Evolutionary conservation across 345 rosid genomes (phyloP).

Genomic region (Kernera saxatilis): DNA sequence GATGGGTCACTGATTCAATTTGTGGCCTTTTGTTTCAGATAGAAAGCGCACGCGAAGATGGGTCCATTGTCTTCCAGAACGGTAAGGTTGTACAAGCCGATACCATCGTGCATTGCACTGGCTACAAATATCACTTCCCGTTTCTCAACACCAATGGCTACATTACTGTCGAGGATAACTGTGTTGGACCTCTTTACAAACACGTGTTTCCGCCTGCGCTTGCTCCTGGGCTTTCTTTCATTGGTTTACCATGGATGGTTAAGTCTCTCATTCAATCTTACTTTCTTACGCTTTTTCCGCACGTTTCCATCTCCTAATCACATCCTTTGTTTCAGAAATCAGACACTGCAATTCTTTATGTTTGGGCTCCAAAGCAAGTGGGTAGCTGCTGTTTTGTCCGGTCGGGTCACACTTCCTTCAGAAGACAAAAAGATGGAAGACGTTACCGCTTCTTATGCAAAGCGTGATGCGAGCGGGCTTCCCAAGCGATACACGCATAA

Average conservation of each 20-base stretch:
- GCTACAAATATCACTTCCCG: slow-evolving; percentile 84
- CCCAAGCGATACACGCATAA: slow-evolving; percentile 70
- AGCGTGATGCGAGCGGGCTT: slow-evolving; percentile 42
- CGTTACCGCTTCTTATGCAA: slow-evolving; percentile 40
- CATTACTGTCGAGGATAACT: slow-evolving; percentile 65
- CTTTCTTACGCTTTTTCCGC: not conserved
- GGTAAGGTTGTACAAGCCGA: slow-evolving; percentile 50
- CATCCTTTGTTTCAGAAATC: not conserved
- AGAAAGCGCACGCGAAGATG: slow-evolving; percentile 51
- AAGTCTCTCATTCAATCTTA: slow-evolving; percentile 2
- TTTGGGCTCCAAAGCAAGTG: slow-evolving; percentile 35
- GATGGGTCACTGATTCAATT: not conserved
- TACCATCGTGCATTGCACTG: slow-evolving; percentile 74
- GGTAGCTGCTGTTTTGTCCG: slow-evolving; percentile 32
- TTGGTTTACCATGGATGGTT: slow-evolving; percentile 88
- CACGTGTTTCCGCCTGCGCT: slow-evolving; percentile 69
- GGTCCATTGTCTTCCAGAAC: slow-evolving; percentile 49
- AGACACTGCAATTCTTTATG: slow-evolving; percentile 24
- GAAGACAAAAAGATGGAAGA: slow-evolving; percentile 35
- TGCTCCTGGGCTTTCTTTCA: slow-evolving; percentile 74
- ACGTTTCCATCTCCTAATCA: not conserved
- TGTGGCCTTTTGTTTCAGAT: slow-evolving; percentile 35
- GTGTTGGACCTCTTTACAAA: slow-evolving; percentile 80
- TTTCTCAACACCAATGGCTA: slow-evolving; percentile 67
- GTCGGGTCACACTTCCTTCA: slow-evolving; percentile 14